Evolutionary conservation across 2,329 filamentous ascomycete genomes (phyloP).

Genomic region (Xylaria sp.): DNA sequence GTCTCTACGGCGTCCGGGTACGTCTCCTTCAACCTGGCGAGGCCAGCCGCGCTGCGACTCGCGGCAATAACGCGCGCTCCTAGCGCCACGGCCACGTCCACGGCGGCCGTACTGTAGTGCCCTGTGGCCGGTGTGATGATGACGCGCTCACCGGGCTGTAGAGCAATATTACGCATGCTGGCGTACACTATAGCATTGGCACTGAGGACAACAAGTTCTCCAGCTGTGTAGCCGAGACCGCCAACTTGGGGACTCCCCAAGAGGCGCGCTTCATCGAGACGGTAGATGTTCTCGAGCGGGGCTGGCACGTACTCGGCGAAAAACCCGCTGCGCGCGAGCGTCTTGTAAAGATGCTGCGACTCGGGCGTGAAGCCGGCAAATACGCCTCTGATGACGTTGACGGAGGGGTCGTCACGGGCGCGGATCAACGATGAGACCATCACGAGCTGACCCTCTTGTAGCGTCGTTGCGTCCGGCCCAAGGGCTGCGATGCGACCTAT

Average conservation of each 20-base stretch:
- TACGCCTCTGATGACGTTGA: slow-evolving; percentile 14
- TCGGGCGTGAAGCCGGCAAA: slow-evolving; percentile 1
- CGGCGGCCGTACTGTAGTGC: slow-evolving; percentile 19
- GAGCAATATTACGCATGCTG: slow-evolving; percentile 6
- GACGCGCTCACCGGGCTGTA: slow-evolving; percentile 19
- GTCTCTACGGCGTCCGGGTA: slow-evolving; percentile 13
- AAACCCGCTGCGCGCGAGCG: not conserved
- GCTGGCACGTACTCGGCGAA: slow-evolving; percentile 21
- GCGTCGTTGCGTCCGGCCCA: slow-evolving; percentile 16
- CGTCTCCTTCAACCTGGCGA: slow-evolving; percentile 15
- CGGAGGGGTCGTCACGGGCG: slow-evolving; percentile 23
- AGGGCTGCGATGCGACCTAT: slow-evolving; percentile 20
- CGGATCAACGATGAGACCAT: slow-evolving; percentile 11
- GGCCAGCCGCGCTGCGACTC: slow-evolving; percentile 14
- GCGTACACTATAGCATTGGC: slow-evolving; percentile 5
- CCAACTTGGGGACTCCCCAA: not conserved
- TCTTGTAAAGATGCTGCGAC: slow-evolving; percentile 16
- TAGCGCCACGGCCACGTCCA: slow-evolving; percentile 21
- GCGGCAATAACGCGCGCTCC: slow-evolving; percentile 17
- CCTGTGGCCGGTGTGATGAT: slow-evolving; percentile 21
- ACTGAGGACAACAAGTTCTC: slow-evolving; percentile 9
- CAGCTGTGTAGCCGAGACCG: slow-evolving; percentile 10
- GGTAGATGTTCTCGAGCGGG: slow-evolving; percentile 20
- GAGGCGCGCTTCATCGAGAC: slow-evolving; percentile 21
- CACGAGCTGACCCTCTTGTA: slow-evolving; percentile 20